Evolutionary conservation across 768 basidiomycete genomes (phyloP), one percentile per base, ranked within the genome.

Genomic region (Amanita molliuscula): DNA sequence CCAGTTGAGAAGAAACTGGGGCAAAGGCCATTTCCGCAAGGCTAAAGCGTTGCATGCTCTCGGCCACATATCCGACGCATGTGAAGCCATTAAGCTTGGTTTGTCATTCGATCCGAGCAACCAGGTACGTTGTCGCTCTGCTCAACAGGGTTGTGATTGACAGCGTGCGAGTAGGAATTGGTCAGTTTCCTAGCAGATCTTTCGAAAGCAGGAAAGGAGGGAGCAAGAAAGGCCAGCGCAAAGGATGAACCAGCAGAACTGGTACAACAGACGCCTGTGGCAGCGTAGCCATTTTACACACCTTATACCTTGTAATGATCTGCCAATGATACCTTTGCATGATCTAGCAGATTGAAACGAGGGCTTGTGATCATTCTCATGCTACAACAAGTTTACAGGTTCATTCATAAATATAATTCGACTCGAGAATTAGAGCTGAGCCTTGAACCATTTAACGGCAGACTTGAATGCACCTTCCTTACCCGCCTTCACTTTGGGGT

Each of bases 1-100:
- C 36, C 66, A 78, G 55, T 68, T 96, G 46, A 87, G 91, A 59
- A 74, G 82, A 50, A 82, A 81, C 40, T 98, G 95, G 94, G 79
- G 87, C 58, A 99, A 98, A 61, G 96, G 93, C 0, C 89, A 97
- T 65, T 96, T 96, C 73, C 76, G 96, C 52, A 93, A 88, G 61
- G 88, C 90, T 2, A 91, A 90, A 62, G 91, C 95, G 0, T 70
- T 99, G 37, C 69, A 88, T 1, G 90, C 78, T 18, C 71, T 99
- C 44, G 75, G 73, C 3, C 67, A 72, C 40, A 65, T 79, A 49
- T 67, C 81, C 37, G 93, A 95, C 37, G 93, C 93, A 7, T 77
- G 79, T 55, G 87, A 91, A 41, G 82, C 93, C 2, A 67, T 95
- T 52, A 74, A 79, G 55, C 73, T 92, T 6, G 96, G 95, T 2